These are phyloP conservation scores for Claviceps cyperi DNA, from an alignment of 2,329 filamentous ascomycete genomes.

Conservation along the genomic window DNA sequence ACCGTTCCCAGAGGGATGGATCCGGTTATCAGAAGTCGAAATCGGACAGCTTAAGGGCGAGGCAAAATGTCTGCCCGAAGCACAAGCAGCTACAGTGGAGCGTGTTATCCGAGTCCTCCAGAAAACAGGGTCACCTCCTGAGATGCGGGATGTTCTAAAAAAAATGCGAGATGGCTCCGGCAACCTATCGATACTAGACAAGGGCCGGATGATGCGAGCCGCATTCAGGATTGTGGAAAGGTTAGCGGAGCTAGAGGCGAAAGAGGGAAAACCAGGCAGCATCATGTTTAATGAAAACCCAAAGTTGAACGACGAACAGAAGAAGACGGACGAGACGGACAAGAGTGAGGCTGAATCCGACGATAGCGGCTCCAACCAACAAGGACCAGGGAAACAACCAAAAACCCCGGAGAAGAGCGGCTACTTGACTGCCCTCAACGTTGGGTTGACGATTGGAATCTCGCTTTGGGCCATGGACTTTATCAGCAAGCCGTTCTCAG, in stretches of 20 bases:
- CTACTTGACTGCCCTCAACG: constrained; percentile 22
- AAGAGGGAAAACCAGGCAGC: constrained; percentile 9
- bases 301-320: constrained; percentile 10
- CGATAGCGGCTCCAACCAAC: constrained; percentile 13
- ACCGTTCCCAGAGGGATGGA: constrained; percentile 31
- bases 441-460: constrained; percentile 31
- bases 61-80: constrained; percentile 45
- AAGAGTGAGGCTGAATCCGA: constrained; percentile 9
- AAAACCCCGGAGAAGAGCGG: constrained; percentile 22
- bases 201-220: constrained; percentile 22
- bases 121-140: constrained; percentile 53
- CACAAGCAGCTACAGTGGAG: constrained; percentile 45
- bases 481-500: constrained; percentile 27
- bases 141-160: constrained; percentile 43
- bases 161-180: constrained; percentile 43
- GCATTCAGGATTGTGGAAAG: constrained; percentile 23
- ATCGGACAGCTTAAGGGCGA: constrained; percentile 42
- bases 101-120: constrained; percentile 48
- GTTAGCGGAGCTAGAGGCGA: constrained; percentile 17
- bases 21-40: constrained; percentile 30
- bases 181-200: constrained; percentile 28
- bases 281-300: constrained; percentile 12
- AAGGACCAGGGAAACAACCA: constrained; percentile 18
- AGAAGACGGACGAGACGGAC: constrained; percentile 5
- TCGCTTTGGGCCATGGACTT: constrained; percentile 35